Conservation (phyloP, 2,329 filamentous ascomycete species). For the Aspergillus unguis region DNA sequence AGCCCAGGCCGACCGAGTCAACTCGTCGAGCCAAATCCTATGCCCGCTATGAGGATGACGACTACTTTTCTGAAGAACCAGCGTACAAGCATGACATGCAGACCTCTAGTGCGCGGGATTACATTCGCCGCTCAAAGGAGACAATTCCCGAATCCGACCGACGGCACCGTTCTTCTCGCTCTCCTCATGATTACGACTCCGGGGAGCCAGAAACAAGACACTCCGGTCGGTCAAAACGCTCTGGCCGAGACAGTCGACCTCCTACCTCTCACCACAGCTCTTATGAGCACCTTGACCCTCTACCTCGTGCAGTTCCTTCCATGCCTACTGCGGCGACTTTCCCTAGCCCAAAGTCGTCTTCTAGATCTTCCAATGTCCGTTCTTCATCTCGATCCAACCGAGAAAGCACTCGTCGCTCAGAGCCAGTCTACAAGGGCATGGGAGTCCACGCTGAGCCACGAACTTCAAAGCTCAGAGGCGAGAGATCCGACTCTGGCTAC, state of each 20-base stretch:
- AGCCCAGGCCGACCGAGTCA: conserved; percentile 20
- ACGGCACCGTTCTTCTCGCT: conserved; percentile 32
- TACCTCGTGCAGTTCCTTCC: conserved; percentile 31
- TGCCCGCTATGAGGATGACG: conserved; percentile 24
- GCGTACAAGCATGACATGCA: conserved; percentile 30
- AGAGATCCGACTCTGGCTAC: conserved; percentile 45
- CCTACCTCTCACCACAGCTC: conserved; percentile 32
- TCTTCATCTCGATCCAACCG: conserved; percentile 29
- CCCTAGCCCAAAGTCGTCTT: conserved; percentile 26
- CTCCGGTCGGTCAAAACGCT: conserved; percentile 30
- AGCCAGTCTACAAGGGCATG: conserved; percentile 27
- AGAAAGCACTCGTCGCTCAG: conserved; percentile 27
- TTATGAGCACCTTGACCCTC: conserved; percentile 29
- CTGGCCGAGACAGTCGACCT: conserved; percentile 21
- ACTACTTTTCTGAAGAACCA: conserved; percentile 30
- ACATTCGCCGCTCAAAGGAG: conserved; percentile 37
- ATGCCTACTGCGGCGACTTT: conserved; percentile 37
- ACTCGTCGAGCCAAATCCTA: conserved; percentile 19
- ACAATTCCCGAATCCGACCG: conserved; percentile 21
- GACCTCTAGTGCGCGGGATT: conserved; percentile 30
- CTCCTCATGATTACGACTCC: conserved; percentile 30
- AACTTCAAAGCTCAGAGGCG: conserved; percentile 36
- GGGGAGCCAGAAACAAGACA: conserved; percentile 33
- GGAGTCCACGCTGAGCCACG: conserved; percentile 26
- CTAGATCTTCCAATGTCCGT: conserved; percentile 28